Conservation (phyloP, 2,329 filamentous ascomycete species). For the Colletotrichum australisinense region DNA sequence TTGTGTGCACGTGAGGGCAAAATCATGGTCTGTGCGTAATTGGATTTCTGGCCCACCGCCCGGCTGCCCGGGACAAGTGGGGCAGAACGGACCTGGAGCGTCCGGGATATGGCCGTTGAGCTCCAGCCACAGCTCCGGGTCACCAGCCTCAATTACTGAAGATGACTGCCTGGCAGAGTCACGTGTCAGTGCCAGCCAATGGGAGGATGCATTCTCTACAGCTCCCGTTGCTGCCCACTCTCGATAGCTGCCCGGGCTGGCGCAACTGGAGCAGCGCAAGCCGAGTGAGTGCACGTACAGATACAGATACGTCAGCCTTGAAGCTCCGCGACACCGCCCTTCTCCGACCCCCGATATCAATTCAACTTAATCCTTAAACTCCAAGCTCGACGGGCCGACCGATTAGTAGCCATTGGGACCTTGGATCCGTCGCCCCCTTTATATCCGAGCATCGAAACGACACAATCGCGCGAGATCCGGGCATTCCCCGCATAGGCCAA, state of each 20-base stretch:
- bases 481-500: constrained; percentile 38
- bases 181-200: constrained; percentile 18
- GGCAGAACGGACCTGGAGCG: background rate
- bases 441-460: constrained; percentile 7
- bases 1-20: constrained; percentile 50
- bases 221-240: constrained; percentile 25
- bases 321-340: constrained; percentile 4
- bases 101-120: background rate
- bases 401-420: background rate
- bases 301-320: constrained; percentile 24
- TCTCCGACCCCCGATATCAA: constrained; percentile 1
- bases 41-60: background rate
- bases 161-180: constrained; percentile 1
- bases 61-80: background rate
- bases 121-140: background rate
- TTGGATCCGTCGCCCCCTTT: background rate
- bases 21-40: background rate
- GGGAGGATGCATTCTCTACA: background rate
- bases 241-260: constrained; percentile 14
- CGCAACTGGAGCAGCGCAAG: constrained; percentile 10
- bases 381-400: background rate
- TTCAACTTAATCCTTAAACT: background rate
- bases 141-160: background rate
- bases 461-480: constrained; percentile 13
- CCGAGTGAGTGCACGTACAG: constrained; percentile 19